Evolutionary conservation across 148 eudicot genomes (phyloP).

Genomic region (Bassia scoparia): DNA sequence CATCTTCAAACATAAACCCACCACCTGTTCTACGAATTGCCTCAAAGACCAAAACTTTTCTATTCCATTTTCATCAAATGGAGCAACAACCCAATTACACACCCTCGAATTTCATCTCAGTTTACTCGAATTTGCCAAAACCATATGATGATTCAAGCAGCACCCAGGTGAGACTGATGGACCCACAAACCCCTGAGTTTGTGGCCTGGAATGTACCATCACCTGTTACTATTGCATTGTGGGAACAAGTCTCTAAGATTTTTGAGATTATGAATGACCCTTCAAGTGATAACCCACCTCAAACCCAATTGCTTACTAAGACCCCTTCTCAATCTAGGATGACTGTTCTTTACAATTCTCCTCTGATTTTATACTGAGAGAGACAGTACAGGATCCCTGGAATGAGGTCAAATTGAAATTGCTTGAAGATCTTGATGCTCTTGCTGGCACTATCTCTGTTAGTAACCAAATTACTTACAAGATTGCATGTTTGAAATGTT

Average conservation of each 20-base stretch:
- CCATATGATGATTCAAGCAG: slow-evolving; percentile 40
- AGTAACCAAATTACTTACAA: slow-evolving; percentile 36
- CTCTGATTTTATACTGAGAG: slow-evolving; percentile 70
- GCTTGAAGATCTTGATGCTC: slow-evolving; percentile 98
- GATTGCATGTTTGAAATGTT: background rate
- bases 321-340: slow-evolving; percentile 67
- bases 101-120: slow-evolving; percentile 52
- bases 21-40: slow-evolving; percentile 25
- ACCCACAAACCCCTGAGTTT: slow-evolving; percentile 60
- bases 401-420: slow-evolving; percentile 83
- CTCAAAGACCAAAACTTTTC: background rate
- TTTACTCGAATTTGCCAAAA: slow-evolving; percentile 64
- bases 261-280: slow-evolving; percentile 73
- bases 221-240: slow-evolving; percentile 87
- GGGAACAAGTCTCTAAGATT: slow-evolving; percentile 81
- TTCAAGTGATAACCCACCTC: slow-evolving; percentile 71
- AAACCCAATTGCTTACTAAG: slow-evolving; percentile 53
- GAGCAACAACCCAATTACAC: slow-evolving; percentile 18
- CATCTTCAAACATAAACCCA: background rate
- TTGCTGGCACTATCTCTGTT: slow-evolving; percentile 97
- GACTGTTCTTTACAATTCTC: slow-evolving; percentile 66
- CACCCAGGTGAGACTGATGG: slow-evolving; percentile 24
- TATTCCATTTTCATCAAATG: background rate
- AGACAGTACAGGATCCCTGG: slow-evolving; percentile 97
- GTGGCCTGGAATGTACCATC: slow-evolving; percentile 99